phyloP scores from a whole-genome alignment of 1,284 basidiomycete genomes.

The Ganoderma multipileum region DNA sequence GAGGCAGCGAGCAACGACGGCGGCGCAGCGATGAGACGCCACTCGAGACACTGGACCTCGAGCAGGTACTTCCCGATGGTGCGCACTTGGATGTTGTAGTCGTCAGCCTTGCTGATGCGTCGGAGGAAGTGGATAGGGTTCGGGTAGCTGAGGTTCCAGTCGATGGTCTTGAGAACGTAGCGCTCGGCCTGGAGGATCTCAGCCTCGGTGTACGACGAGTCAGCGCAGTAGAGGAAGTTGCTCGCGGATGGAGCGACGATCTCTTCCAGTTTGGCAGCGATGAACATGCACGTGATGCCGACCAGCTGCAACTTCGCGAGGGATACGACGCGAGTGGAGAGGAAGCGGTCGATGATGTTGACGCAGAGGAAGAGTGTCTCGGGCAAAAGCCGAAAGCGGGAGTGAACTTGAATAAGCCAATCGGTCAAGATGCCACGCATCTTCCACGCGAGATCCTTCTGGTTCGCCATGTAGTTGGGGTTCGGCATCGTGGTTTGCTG shows the following conservation, averaged over 20 bases:
- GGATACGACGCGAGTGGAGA: slow-evolving; percentile 89
- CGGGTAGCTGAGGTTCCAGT: slow-evolving; percentile 93
- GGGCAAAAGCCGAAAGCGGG: slow-evolving; percentile 91
- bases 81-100: slow-evolving; percentile 90
- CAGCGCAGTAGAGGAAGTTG: slow-evolving; percentile 91
- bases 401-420: slow-evolving; percentile 97
- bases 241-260: slow-evolving; percentile 89
- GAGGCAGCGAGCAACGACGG: slow-evolving; percentile 92
- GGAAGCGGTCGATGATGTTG: slow-evolving; percentile 98
- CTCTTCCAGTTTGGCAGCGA: slow-evolving; percentile 97
- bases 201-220: slow-evolving; percentile 84
- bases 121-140: slow-evolving; percentile 95
- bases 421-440: slow-evolving; percentile 96
- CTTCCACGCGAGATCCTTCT: slow-evolving; percentile 91
- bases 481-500: slow-evolving; percentile 87
- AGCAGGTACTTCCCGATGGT: slow-evolving; percentile 94
- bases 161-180: slow-evolving; percentile 91
- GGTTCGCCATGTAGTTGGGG: slow-evolving; percentile 89
- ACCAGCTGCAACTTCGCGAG: slow-evolving; percentile 95
- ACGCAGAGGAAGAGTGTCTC: slow-evolving; percentile 96
- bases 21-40: slow-evolving; percentile 81
- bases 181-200: slow-evolving; percentile 95
- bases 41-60: slow-evolving; percentile 91
- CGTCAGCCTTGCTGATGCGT: slow-evolving; percentile 94
- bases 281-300: slow-evolving; percentile 92